These are phyloP conservation scores for Castanea mollissima DNA, from an alignment of 306 rosid genomes.

Conservation along the genomic window DNA sequence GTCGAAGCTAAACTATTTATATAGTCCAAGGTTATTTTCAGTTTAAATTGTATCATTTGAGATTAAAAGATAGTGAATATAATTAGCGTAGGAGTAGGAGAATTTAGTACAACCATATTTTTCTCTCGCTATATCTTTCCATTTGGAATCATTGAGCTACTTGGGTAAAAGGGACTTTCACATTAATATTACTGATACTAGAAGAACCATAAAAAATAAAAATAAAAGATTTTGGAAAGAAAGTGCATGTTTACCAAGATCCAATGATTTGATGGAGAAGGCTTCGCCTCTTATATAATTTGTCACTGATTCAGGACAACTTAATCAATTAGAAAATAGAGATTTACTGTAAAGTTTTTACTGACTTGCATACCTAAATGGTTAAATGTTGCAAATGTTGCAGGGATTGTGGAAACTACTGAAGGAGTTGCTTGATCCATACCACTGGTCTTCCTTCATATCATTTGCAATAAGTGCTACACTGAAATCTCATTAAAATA, in stretches of 20 bases:
- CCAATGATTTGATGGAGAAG: background rate
- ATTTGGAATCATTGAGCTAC: background rate
- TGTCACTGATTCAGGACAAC: background rate
- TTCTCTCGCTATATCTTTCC: background rate
- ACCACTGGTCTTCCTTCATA: constrained; percentile 4
- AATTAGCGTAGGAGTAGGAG: background rate
- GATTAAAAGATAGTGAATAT: background rate
- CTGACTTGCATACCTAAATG: background rate
- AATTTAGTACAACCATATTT: background rate
- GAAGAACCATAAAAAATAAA: background rate
- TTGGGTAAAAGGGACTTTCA: background rate
- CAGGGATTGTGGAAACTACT: constrained; percentile 29
- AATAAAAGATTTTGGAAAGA: background rate
- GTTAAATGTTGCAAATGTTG: constrained; percentile 18
- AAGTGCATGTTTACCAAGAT: background rate
- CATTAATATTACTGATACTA: background rate
- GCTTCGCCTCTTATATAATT: background rate
- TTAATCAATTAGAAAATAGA: background rate
- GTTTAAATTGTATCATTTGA: too few species aligned
- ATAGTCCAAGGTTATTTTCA: too few species aligned
- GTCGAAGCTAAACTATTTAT: background rate
- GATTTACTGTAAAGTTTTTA: background rate
- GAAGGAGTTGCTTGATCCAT: constrained; percentile 28
- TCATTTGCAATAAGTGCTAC: constrained; percentile 1
- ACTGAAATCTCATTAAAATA: constrained; percentile 13